Evolutionary conservation across 2,329 filamentous ascomycete species (phyloP), one percentile per base, ranked within the genome.

Genomic region (Diaporthe ampelina): DNA sequence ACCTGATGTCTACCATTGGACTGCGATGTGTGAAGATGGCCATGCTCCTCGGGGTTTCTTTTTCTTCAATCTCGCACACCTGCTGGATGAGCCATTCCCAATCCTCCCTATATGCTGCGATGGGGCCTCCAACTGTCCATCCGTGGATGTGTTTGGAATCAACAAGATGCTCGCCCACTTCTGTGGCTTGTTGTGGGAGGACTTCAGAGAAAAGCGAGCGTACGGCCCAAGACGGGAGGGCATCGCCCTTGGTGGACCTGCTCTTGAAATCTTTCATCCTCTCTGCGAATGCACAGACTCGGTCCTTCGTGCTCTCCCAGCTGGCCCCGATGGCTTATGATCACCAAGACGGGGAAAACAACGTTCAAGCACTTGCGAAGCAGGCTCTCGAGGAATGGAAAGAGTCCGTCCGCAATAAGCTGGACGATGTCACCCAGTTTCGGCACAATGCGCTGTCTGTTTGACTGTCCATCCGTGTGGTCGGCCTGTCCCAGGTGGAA

Each of bases 391-490:
- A 91, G 79, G 76, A 91, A 91, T 1, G 45, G 69, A 45, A 86
- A 81, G 4, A 48, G 43, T 37, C 68, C 68, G 19, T 24, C 37
- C 13, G 48, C 68, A 58, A 24, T 13, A 21, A 58, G 24, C 76
- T 85, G 85, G 63, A 89, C 89, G 65, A 91, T 88, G 76, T 91
- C 88, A 29, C 90, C 90, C 0, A 91, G 83, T 0, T 91, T 83
- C 37, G 0, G 88, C 89, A 2, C 83, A 74, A 87, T 85, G 0
- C 2, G 88, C 86, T 68, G 81, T 83, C 1, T 86, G 85, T 0
- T 78, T 67, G 32, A 91, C 86, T 3, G 86, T 78, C 26, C 81
- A 29, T 45, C 88, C 85, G 79, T 91, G 91, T 24, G 82, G 81
- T 58, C 83, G 81, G 0, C 85, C 84, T 10, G 79, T 77, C 78